Evolutionary conservation across 2,329 filamentous ascomycete genomes (phyloP).

Genomic region (Hymenoscyphus infarciens): DNA sequence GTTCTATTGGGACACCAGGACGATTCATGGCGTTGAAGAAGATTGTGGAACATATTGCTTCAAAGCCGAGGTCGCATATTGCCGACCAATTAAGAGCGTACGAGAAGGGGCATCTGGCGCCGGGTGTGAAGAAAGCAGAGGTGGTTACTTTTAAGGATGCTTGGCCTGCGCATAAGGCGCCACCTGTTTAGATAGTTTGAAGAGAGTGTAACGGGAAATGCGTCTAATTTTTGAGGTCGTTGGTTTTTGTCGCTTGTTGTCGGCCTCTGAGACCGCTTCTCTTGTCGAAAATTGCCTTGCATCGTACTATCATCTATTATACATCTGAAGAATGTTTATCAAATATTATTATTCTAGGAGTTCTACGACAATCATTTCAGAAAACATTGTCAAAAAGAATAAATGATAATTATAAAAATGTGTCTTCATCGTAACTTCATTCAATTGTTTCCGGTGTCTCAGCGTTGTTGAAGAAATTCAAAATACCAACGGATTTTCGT

Average conservation of each 20-base stretch:
- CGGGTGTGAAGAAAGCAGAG: conserved; percentile 27
- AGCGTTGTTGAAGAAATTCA: too few relatives aligned
- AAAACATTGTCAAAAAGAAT: too few relatives aligned
- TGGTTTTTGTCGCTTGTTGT: background rate
- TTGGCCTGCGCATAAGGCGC: conserved; percentile 27
- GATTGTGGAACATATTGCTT: conserved; percentile 50
- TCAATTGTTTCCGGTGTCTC: too few relatives aligned
- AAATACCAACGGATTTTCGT: too few relatives aligned
- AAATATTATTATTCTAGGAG: too few relatives aligned
- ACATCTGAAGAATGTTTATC: too few relatives aligned
- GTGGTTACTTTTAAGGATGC: conserved; percentile 19
- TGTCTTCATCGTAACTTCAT: too few relatives aligned
- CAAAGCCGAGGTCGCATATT: conserved; percentile 51
- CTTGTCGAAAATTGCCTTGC: background rate
- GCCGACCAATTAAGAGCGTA: conserved; percentile 44
- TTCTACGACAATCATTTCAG: too few relatives aligned
- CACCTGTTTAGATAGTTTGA: conserved; percentile 15
- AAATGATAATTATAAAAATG: too few relatives aligned
- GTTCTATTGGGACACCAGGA: conserved; percentile 50
- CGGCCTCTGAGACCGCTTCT: too few relatives aligned
- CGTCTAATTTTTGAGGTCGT: background rate
- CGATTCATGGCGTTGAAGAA: conserved; percentile 48
- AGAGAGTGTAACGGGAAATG: background rate
- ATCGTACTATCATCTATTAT: too few relatives aligned
- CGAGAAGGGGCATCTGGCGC: conserved; percentile 23